These are phyloP conservation scores for Heliamphora exappendiculata DNA, from an alignment of 148 eudicot species.

Conservation along the genomic window DNA sequence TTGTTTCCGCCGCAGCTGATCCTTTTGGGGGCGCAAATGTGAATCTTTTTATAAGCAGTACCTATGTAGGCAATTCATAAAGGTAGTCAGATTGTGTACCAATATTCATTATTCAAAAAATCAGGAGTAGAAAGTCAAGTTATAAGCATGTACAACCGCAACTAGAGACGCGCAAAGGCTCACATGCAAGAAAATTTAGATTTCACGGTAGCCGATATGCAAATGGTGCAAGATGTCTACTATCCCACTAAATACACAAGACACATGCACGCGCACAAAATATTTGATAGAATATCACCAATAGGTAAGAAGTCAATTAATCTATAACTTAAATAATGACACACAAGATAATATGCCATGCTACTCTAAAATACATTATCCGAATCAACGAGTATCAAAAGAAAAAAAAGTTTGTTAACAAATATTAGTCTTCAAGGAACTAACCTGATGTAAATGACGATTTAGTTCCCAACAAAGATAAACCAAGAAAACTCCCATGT, in stretches of 20 bases:
- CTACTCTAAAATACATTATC: neutral
- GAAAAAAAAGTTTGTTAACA: neutral
- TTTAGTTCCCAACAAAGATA: constrained; percentile 74
- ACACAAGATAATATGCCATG: neutral
- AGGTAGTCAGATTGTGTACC: neutral
- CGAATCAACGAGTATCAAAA: neutral
- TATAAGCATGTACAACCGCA: neutral
- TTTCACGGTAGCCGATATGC: no score
- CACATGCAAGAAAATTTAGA: neutral
- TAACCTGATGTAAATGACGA: constrained; percentile 84
- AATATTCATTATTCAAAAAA: neutral
- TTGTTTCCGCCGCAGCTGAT: constrained; percentile 76
- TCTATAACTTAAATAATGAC: neutral
- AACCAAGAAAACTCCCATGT: constrained; percentile 43
- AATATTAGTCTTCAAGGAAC: constrained; percentile 8
- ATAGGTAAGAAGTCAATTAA: neutral
- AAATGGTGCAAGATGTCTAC: neutral
- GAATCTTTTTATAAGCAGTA: constrained; percentile 72
- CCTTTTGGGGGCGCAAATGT: constrained; percentile 87
- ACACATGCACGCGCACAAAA: neutral
- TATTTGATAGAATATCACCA: neutral
- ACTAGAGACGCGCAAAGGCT: neutral
- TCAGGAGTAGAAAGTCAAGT: neutral
- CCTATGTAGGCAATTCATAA: constrained; percentile 30
- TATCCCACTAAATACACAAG: neutral